Conservation (phyloP, 352 stramenopile genomes). For the Globisporangium rhizosaccharum region DNA sequence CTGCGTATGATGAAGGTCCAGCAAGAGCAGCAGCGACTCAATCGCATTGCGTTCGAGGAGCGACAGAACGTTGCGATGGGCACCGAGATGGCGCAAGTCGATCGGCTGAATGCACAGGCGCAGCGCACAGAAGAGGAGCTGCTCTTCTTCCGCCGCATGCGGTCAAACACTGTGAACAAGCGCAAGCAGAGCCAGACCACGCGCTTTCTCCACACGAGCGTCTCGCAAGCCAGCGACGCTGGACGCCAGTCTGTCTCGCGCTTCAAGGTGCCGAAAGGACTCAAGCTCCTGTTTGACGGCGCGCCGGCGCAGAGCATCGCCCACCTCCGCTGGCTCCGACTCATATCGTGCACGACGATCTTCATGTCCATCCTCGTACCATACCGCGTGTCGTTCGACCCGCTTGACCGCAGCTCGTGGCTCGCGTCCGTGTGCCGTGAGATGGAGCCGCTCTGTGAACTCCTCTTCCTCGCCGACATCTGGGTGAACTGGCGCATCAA, state of each 20-base stretch:
- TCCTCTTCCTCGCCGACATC: slow-evolving; percentile 45
- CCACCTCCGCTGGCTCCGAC: slow-evolving; percentile 47
- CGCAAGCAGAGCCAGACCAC: slow-evolving; percentile 14
- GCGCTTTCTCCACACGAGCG: slow-evolving; percentile 5
- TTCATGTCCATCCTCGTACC: slow-evolving; percentile 43
- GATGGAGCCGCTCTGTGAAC: slow-evolving; percentile 33
- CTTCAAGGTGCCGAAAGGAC: slow-evolving; percentile 7
- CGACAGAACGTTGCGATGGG: slow-evolving; percentile 28
- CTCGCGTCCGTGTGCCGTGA: slow-evolving; percentile 26
- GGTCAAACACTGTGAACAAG: slow-evolving; percentile 12
- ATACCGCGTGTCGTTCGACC: slow-evolving; percentile 53
- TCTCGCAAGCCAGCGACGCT: slow-evolving; percentile 7
- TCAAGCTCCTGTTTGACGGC: slow-evolving; percentile 28
- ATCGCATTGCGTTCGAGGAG: slow-evolving; percentile 32
- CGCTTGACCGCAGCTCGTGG: slow-evolving; percentile 31
- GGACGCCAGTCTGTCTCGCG: not conserved
- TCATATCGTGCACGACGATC: slow-evolving; percentile 41
- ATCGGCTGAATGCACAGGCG: slow-evolving; percentile 25
- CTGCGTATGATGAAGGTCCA: slow-evolving; percentile 58
- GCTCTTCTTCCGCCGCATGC: slow-evolving; percentile 27
- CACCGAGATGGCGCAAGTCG: slow-evolving; percentile 23
- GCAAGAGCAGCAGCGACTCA: slow-evolving; percentile 50
- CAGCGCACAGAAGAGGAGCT: slow-evolving; percentile 36
- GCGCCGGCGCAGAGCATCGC: slow-evolving; percentile 45
- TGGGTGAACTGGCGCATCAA: slow-evolving; percentile 55